Evolutionary conservation across 1,139 yeast genomes (phyloP), one percentile per base, ranked within the genome.

Genomic region (Sugiyamaella japonica): DNA sequence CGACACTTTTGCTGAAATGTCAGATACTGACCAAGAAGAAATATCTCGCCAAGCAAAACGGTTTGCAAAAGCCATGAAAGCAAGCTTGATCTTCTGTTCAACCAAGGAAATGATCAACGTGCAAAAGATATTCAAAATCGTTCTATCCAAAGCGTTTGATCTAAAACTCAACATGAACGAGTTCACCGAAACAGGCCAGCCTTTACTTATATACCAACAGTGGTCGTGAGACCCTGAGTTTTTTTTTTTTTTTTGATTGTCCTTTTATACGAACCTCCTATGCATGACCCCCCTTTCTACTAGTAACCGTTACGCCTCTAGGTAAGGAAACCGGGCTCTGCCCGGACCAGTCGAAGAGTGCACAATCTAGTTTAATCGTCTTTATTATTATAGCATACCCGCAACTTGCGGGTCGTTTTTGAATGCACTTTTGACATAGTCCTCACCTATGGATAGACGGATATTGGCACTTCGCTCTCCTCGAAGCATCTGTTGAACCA

Each of bases 91-190:
- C 9, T 95, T 93, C 70, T 89, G 96, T 65, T 91, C 98, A 7
- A 89, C 98, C 0, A 84, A 93, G 62, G 95, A 89, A 65, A 89
- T 97, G 2, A 89, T 95, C 62, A 93, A 93, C 65, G 89, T 93
- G 15, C 98, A 93, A 68, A 93, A 91, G 63, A 90, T 93, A 32
- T 93, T 93, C 76, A 95, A 93, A 70, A 84, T 93, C 52, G 87
- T 95, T 39, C 80, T 93, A 50, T 86, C 97, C 42, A 93, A 91
- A 70, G 95, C 96, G 4, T 95, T 93, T 71, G 97, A 90, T 67
- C 76, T 93, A 66, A 85, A 85, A 63, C 76, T 93, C 65, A 86
- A 86, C 50, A 80, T 93, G 25, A 96, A 95, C 6, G 98, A 93
- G 70, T 85, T 89, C 47, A 80, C 80, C 48, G 84, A 84, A 62